Base-by-base conservation (phyloP, 768 basidiomycete genomes). In the Trametes maxima region DNA sequence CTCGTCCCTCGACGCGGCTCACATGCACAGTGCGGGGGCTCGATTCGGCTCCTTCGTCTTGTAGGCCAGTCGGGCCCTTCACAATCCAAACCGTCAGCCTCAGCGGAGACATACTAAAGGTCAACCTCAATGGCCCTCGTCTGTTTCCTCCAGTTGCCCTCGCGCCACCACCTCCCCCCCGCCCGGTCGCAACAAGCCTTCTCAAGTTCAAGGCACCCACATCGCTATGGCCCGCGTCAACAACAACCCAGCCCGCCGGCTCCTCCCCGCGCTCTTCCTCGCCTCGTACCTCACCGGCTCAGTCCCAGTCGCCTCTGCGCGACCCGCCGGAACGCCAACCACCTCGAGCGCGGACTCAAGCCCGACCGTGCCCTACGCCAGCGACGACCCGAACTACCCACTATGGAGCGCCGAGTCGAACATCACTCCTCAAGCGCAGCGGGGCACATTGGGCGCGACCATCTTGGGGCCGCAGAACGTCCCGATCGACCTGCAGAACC, bases 351-450 rank as follows among this genome's bases (percentile, higher is more conserved):
- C 72, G 13, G 52, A 79, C 5, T 50, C 66, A 12, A 64, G 51
- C 35, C 62, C 54, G 19, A 70, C 69, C 7, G 63, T 63, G 24
- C 64, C 68, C 2, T 64, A 60, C 28, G 67, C 67, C 8, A 68
- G 61, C 54, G 65, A 68, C 51, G 64, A 68, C 61, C 65, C 69
- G 33, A 70, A 70, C 59, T 25, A 5, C 39, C 42, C 39, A 39
- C 39, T 60, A 17, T 67, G 67, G 67, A 50, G 49, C 49, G 47
- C 58, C 21, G 53, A 42, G 37, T 47, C 65, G 17, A 13, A 57
- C 65, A 54, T 58, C 57, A 35, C 65, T 22, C 79, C 80, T 8
- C 61, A 82, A 61, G 79, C 84, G 8, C 67, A 52, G 53, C 28
- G 63, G 43, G 70, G 69, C 11, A 49, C 43, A n/a, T 62, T 66